Evolutionary conservation across 768 basidiomycete genomes (phyloP), one percentile per base, ranked within the genome.

Genomic region (Thelephora aurantiotincta): DNA sequence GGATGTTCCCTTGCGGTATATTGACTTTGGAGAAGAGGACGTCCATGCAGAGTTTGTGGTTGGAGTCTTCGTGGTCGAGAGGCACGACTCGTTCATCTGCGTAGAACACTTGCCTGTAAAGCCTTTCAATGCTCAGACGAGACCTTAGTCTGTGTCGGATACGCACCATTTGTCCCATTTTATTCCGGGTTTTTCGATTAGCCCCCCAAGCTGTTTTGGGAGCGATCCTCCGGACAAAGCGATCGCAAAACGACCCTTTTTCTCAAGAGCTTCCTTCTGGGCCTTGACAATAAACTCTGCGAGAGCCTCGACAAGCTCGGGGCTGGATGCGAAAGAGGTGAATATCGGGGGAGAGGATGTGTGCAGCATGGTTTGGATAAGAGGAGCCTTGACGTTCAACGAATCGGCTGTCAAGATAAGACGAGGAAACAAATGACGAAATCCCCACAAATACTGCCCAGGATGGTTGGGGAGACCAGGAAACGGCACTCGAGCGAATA

Each of bases 71-170:
- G 65, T 94, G 73, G 68, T 96, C 82, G 60, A 96, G 79, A 6
- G 91, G 90, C 19, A 99, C 96, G 51, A 80, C 78, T 47, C 96
- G 86, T 67, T 99, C 96, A 64, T 99, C 96, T 26, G 82, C 90
- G 59, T 96, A 99, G 68, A 85, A 99, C 57, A 98, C 80, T 53
- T 97, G 92, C 96, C 94, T 98, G 61, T 26, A 23, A 11, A 34
- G 6, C 38, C 13, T 33, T 19, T 33, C 20, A 49, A 18, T 36
- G 43, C 30, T 14, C 16, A 43, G 45, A 5, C 19, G 38, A n/a
- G 22, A 9, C 35, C 5, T 33, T 41, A 38, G 44, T 41, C 14
- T 7, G 14, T 11, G 16, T 18, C 11, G 6, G 33, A 34, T n/a
- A 68, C 72, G 50, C 55, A 90, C 94, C 96, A 99, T 63, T 88